Evolutionary conservation across 1,284 basidiomycete genomes (phyloP).

Genomic region (Ganoderma sinense): DNA sequence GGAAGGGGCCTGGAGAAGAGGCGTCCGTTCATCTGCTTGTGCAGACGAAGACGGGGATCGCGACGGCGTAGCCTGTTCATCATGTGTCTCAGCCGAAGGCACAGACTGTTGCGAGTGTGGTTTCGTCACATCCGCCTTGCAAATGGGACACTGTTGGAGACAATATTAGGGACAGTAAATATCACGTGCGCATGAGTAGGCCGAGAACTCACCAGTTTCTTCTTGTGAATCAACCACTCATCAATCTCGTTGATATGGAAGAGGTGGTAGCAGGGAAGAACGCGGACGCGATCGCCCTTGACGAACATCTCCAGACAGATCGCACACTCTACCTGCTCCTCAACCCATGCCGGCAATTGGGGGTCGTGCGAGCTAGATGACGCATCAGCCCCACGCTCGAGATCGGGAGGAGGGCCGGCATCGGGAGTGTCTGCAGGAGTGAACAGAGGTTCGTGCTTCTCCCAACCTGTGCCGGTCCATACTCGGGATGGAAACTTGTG

Average conservation of each 20-base stretch:
- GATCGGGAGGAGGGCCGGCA: slow-evolving; percentile 37
- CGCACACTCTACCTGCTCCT: slow-evolving; percentile 82
- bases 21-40: slow-evolving; percentile 30
- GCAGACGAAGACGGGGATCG: slow-evolving; percentile 17
- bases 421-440: slow-evolving; percentile 39
- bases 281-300: slow-evolving; percentile 86
- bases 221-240: slow-evolving; percentile 88
- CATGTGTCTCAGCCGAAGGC: slow-evolving; percentile 16
- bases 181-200: slow-evolving; percentile 7
- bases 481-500: slow-evolving; percentile 79
- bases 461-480: slow-evolving; percentile 82
- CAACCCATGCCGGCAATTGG: slow-evolving; percentile 70
- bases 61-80: slow-evolving; percentile 13
- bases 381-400: slow-evolving; percentile 40
- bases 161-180: slow-evolving; percentile 9
- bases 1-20: slow-evolving; percentile 26
- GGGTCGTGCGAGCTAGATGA: slow-evolving; percentile 36
- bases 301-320: slow-evolving; percentile 90
- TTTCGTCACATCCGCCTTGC: slow-evolving; percentile 87
- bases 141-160: slow-evolving; percentile 78
- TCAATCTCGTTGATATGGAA: slow-evolving; percentile 89
- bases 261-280: slow-evolving; percentile 90
- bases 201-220: slow-evolving; percentile 76
- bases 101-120: slow-evolving; percentile 44
- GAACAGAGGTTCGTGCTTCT: slow-evolving; percentile 61